Base-by-base conservation (phyloP, 2,329 filamentous ascomycete genomes). In the Exophiala sp. region DNA sequence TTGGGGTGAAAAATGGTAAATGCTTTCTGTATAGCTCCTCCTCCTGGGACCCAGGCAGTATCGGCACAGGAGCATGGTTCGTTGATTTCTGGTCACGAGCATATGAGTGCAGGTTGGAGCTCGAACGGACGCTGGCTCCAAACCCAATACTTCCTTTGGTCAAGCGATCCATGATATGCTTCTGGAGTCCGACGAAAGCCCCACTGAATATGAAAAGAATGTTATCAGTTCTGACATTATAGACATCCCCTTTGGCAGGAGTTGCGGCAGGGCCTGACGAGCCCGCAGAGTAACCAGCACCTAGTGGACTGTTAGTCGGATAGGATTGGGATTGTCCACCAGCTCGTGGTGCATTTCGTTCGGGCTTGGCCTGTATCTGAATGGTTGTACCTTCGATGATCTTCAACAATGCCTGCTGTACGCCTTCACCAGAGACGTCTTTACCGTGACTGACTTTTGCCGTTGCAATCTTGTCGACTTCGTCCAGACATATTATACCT, bases 121-220 rank as follows among this genome's bases (percentile, higher is more conserved):
- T 68, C 24, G 79, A 72, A 21, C 88, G 84, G 14, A 97, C 82
- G 18, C 87, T 85, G 3, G 91, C 91, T 4, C 91, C 91, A 65
- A 99, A 99, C 0, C 94, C 94, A 62, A 99, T 92, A 2, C 89
- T 88, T 9, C 85, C 84, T 66, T 88, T 90, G 10, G 90, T 87
- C 41, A 97, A 86, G n/a, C 94, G 85, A 54, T 91, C 87, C 55
- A 95, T 78, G 45, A 99, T 83, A 33, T 87, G 81, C 68, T 95
- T 96, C 65, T 96, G 89, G 1, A 97, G 78, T 2, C 91, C 92
- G 34, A 95, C 88, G 68, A 99, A 99, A 14, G 94, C 94, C 14
- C 94, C 94, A 10, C 91, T 95, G 69, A 94, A 96, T 39, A 99
- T 91, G 72, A 99, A 99, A 24, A 99, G 81, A 55, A 99, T 97